Conservation (phyloP, 345 rosid species). For the Mercurialis annua region DNA sequence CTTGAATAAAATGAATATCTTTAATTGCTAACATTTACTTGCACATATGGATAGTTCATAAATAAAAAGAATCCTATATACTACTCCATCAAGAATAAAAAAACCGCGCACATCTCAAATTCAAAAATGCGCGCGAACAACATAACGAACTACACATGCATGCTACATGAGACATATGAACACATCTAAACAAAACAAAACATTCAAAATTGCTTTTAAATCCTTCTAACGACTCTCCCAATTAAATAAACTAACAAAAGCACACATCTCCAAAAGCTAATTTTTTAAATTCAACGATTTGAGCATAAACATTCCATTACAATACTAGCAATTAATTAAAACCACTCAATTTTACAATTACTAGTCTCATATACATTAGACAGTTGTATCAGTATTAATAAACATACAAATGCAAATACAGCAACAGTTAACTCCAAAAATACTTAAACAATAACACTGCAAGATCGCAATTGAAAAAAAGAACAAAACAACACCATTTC, state of each 20-base stretch:
- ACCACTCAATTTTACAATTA: background rate
- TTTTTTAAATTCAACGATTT: too few relatives aligned
- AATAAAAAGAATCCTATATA: constrained; percentile 2
- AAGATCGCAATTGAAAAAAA: background rate
- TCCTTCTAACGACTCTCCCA: too few relatives aligned
- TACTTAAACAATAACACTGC: background rate
- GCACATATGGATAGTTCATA: constrained; percentile 4
- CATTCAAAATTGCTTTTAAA: too few relatives aligned
- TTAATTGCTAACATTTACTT: background rate
- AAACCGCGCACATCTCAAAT: background rate
- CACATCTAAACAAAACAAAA: too few relatives aligned
- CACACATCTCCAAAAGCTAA: too few relatives aligned
- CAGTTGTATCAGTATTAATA: background rate
- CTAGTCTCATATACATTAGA: background rate
- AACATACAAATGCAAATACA: background rate
- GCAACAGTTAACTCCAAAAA: background rate
- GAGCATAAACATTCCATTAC: too few relatives aligned
- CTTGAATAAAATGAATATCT: background rate
- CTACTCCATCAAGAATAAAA: background rate
- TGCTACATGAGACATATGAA: background rate
- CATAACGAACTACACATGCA: background rate
- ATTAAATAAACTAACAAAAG: too few relatives aligned
- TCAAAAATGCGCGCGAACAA: background rate
- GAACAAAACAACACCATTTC: background rate
- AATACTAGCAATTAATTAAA: too few relatives aligned